Conservation (phyloP, 176 grass and related monocot species). For the Musa troglodytarum region DNA sequence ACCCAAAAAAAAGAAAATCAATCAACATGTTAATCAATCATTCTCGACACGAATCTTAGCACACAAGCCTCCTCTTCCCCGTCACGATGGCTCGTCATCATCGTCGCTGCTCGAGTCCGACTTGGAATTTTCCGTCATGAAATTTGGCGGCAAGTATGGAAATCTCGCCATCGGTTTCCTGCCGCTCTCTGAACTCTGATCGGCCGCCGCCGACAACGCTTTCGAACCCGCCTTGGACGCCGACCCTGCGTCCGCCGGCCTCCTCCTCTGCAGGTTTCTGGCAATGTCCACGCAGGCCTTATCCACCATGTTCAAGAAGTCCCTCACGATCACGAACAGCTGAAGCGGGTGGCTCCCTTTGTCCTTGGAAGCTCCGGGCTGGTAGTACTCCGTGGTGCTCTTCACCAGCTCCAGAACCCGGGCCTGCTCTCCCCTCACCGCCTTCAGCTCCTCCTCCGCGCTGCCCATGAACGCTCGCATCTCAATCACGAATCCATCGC, state of each 20-base stretch:
- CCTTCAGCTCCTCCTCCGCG: conserved; percentile 50
- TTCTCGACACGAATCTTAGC: too few species aligned
- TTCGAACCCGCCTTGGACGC: not conserved
- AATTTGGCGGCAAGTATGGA: conserved; percentile 76
- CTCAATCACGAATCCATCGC: conserved; percentile 63
- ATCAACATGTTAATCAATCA: too few species aligned
- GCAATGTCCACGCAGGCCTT: conserved; percentile 80
- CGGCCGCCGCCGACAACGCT: not conserved
- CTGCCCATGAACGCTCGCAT: conserved; percentile 50
- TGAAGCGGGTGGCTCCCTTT: conserved; percentile 55
- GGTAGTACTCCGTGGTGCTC: conserved; percentile 77
- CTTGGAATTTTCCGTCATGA: conserved; percentile 67
- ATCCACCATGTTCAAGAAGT: conserved; percentile 93
- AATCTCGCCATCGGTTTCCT: conserved; percentile 78
- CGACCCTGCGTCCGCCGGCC: conserved; percentile 9
- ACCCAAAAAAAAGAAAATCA: too few species aligned
- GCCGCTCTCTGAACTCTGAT: conserved; percentile 27
- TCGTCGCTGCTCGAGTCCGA: conserved; percentile 93
- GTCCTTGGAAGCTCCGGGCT: conserved; percentile 63
- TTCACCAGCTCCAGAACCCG: conserved; percentile 71
- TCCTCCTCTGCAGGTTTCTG: conserved; percentile 57
- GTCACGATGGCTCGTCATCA: conserved; percentile 23
- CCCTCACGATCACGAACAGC: conserved; percentile 85
- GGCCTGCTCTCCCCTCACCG: conserved; percentile 45
- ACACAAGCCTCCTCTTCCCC: too few species aligned